These are phyloP conservation scores for Chaetomium globosum DNA, from an alignment of 2,329 filamentous ascomycete genomes.

Conservation along the genomic window DNA sequence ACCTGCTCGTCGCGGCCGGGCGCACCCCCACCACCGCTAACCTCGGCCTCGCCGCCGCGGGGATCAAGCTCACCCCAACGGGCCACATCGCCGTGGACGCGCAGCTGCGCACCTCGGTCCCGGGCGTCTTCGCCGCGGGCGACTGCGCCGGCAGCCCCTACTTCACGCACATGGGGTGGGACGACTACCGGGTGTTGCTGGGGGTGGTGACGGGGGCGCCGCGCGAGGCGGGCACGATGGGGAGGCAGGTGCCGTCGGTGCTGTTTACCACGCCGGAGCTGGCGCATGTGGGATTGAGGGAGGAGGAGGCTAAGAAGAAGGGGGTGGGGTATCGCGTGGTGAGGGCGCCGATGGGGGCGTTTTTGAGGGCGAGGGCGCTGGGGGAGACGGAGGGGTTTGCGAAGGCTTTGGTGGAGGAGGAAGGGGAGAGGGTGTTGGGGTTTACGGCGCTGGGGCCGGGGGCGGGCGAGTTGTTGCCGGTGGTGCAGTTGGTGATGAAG, in stretches of 20 bases:
- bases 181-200: background rate
- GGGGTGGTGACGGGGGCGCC: background rate
- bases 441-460: background rate
- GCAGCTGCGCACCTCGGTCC: background rate
- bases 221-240: background rate
- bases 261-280: background rate
- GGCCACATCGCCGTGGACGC: background rate
- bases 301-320: background rate
- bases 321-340: background rate
- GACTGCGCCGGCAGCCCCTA: constrained; percentile 2
- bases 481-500: background rate
- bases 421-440: background rate
- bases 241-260: background rate
- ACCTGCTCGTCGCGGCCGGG: background rate
- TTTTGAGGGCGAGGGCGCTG: background rate
- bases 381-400: background rate
- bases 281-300: background rate
- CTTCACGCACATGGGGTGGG: constrained; percentile 3
- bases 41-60: background rate
- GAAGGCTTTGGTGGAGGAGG: background rate
- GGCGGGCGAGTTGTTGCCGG: background rate
- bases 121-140: background rate
- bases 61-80: background rate
- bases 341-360: constrained; percentile 1
- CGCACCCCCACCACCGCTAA: background rate